Conservation (phyloP, 129 eudicot species). For the carrot (Daucus carota) region DNA sequence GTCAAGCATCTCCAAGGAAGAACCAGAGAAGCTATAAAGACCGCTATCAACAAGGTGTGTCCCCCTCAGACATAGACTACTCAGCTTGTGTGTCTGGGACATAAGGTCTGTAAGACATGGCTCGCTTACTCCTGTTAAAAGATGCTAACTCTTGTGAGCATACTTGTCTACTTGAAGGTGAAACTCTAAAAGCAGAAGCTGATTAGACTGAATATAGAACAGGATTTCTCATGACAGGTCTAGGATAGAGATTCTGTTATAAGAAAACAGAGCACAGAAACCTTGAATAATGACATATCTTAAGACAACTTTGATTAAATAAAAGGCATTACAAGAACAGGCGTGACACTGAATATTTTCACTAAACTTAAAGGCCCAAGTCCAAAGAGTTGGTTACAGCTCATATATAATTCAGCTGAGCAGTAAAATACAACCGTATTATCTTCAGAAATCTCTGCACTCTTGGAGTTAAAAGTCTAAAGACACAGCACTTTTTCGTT, state of each 20-base stretch:
- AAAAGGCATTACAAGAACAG: background rate
- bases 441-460: background rate
- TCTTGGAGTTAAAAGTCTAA: background rate
- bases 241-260: background rate
- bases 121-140: slow-evolving; percentile 49
- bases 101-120: slow-evolving; percentile 42
- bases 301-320: background rate
- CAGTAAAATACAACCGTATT: background rate
- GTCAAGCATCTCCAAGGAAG: slow-evolving; percentile 71
- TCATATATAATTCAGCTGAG: background rate
- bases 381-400: background rate
- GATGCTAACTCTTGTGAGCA: slow-evolving; percentile 8
- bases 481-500: background rate
- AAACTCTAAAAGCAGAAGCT: background rate
- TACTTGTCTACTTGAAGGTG: background rate
- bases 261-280: background rate
- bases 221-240: background rate
- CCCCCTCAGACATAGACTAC: slow-evolving; percentile 75
- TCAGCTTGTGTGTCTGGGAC: slow-evolving; percentile 46
- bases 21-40: slow-evolving; percentile 51
- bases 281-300: background rate
- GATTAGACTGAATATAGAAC: background rate
- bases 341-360: background rate
- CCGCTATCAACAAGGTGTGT: slow-evolving; percentile 45
- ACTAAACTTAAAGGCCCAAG: background rate